Evolutionary conservation across 352 stramenopile species (phyloP).

Genomic region (Phytopythium sindhum): DNA sequence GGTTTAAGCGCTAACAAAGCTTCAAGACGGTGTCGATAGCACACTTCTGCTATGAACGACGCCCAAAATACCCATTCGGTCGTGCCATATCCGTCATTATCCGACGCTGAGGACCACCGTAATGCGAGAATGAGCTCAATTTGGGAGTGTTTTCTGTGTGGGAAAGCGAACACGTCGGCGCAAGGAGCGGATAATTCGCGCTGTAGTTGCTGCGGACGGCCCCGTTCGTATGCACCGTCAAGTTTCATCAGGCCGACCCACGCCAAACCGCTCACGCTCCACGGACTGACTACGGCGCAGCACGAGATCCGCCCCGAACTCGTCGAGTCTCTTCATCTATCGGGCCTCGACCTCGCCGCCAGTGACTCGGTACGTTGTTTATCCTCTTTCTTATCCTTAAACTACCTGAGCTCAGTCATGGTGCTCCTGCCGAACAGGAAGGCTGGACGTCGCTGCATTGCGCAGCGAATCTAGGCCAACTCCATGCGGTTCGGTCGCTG

Average conservation of each 20-base stretch:
- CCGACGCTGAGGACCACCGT: too few species aligned
- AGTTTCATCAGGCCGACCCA: slow-evolving; percentile 13
- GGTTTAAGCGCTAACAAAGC: too few species aligned
- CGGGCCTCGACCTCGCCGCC: slow-evolving; percentile 25
- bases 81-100: too few species aligned
- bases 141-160: slow-evolving; percentile 46
- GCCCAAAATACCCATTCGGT: too few species aligned
- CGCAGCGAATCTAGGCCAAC: slow-evolving; percentile 28
- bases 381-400: not conserved
- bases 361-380: slow-evolving; percentile 20
- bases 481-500: slow-evolving; percentile 19
- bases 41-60: too few species aligned
- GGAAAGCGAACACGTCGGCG: slow-evolving; percentile 23
- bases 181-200: not conserved
- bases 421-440: slow-evolving; percentile 11
- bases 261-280: slow-evolving; percentile 28
- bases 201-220: slow-evolving; percentile 25
- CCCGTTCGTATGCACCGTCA: slow-evolving; percentile 21
- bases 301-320: slow-evolving; percentile 24
- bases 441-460: slow-evolving; percentile 35
- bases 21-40: too few species aligned
- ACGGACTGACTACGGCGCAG: slow-evolving; percentile 20
- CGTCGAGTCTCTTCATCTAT: slow-evolving; percentile 13
- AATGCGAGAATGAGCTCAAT: not conserved
- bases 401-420: too few species aligned